Evolutionary conservation across 2,329 filamentous ascomycete species (phyloP).

Genomic region (Colletotrichum sp.): DNA sequence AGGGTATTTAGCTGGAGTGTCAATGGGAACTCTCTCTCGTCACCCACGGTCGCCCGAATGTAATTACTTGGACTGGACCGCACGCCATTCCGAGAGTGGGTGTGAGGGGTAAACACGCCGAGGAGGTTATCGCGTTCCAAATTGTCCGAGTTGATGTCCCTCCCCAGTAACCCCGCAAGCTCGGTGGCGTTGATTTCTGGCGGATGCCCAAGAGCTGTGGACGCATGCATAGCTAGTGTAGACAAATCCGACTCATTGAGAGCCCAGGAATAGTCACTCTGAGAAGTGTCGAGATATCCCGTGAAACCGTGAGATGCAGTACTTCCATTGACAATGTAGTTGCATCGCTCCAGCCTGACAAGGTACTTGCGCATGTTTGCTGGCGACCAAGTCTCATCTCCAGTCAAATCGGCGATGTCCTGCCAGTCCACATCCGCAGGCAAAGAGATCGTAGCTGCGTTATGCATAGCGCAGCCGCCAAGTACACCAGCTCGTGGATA

Average conservation of each 20-base stretch:
- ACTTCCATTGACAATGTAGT: background rate
- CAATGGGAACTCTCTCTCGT: conserved; percentile 3
- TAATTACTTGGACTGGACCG: conserved; percentile 32
- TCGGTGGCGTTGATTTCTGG: background rate
- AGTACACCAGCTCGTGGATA: conserved; percentile 52
- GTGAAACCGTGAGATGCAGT: background rate
- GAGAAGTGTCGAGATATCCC: background rate
- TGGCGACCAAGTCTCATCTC: conserved; percentile 62
- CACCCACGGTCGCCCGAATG: conserved; percentile 16
- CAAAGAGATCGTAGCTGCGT: conserved; percentile 62
- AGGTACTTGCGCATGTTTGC: conserved; percentile 57
- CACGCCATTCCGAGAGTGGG: conserved; percentile 23
- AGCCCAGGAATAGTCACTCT: background rate
- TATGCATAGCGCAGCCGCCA: conserved; percentile 61
- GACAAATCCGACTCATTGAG: background rate
- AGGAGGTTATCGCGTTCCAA: background rate
- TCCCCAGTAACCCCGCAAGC: background rate
- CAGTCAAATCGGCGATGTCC: conserved; percentile 60
- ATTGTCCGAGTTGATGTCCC: background rate
- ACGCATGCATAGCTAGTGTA: background rate
- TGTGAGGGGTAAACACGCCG: background rate
- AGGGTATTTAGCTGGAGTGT: conserved; percentile 8
- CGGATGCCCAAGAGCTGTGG: background rate
- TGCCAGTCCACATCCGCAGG: conserved; percentile 66
- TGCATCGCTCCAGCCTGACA: background rate